Percentiles rank a stretch among this genome's conserved stretches.
phyloP scores from a whole-genome alignment of 805 yeast genomes.

The Komagataella ulmi region DNA sequence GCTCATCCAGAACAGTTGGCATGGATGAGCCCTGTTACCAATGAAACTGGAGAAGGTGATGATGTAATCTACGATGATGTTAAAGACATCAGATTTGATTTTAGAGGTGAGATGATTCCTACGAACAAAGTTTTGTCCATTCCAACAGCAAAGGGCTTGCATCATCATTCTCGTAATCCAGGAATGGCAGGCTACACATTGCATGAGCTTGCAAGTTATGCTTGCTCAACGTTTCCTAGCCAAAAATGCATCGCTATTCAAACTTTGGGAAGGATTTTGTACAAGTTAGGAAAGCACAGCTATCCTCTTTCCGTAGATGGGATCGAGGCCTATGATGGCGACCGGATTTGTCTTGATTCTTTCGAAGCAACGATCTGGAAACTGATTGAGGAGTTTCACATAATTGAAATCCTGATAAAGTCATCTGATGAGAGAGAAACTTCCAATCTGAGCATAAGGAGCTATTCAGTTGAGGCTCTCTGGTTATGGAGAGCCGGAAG shows the following conservation, averaged over 20 bases:
- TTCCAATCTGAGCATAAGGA: constrained; percentile 58
- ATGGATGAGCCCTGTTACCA: constrained; percentile 66
- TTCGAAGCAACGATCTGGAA: constrained; percentile 47
- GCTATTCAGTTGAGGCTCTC: constrained; percentile 78
- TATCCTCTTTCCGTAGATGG: constrained; percentile 25
- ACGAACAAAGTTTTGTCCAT: constrained; percentile 21
- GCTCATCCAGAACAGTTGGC: constrained; percentile 67
- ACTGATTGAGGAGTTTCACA: constrained; percentile 43
- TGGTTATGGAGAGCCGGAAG: constrained; percentile 73
- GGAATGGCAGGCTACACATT: constrained; percentile 87
- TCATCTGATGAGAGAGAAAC: constrained; percentile 56
- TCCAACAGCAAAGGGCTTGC: constrained; percentile 58
- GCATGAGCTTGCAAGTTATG: constrained; percentile 63
- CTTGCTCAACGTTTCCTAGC: constrained; percentile 68
- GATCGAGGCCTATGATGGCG: constrained; percentile 16
- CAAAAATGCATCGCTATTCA: constrained; percentile 83
- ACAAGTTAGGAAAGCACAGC: constrained; percentile 56
- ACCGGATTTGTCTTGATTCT: constrained; percentile 11
- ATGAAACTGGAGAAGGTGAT: constrained; percentile 26
- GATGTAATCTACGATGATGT: constrained; percentile 36
- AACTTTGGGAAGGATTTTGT: constrained; percentile 76
- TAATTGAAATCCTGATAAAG: constrained; percentile 52
- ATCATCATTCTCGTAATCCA: constrained; percentile 86
- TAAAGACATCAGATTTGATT: constrained; percentile 74
- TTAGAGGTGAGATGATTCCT: constrained; percentile 63